Base-by-base conservation (phyloP, 1,139 yeast species). In the Suhomyces taliae region DNA sequence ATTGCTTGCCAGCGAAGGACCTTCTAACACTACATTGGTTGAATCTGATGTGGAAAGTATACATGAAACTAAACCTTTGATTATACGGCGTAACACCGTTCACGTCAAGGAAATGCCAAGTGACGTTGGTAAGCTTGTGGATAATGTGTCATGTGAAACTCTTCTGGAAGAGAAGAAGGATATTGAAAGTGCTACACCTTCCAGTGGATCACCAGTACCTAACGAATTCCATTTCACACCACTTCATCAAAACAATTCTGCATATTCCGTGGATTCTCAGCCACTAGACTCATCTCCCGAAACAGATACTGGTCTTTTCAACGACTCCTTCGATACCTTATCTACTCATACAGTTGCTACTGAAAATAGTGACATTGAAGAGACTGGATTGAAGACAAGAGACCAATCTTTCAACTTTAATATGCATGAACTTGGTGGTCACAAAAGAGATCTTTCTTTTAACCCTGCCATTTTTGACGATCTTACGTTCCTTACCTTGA, bases 11-110 rank as follows among this genome's bases (percentile, higher is more conserved):
- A 41, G 51, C 27, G 54, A 55, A 37, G 50, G 54, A 19, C 40
- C 35, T 11, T 66, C 74, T 7, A 57, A 53, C 36, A 48, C 53
- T 24, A 70, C 76, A 0, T 65, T 70, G 51, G 68, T 69, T 24
- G 54, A 46, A 4, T 42, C 51, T 29, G 49, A 44, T 10, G 57
- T 50, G 12, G 52, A 44, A 14, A 42, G 43, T 31, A 8, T 43
- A n/a, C 41, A 43, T 27, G 54, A 53, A 12, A 58, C 59, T n/a
- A 48, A 60, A 50, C 74, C 74, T 27, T 61, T 70, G 41, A 43
- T 47, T 10, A 51, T 44, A 45, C 51, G 53, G 39, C 50, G 51
- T 27, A 44, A 41, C 39, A 44, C 47, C 7, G 43, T 37, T 5
- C 42, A 31, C 7, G 41, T 42, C 41, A 42, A 43, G 34, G 49